Evolutionary conservation across 495 filamentous ascomycete species (phyloP).

Genomic region (Penicillium silybi): DNA sequence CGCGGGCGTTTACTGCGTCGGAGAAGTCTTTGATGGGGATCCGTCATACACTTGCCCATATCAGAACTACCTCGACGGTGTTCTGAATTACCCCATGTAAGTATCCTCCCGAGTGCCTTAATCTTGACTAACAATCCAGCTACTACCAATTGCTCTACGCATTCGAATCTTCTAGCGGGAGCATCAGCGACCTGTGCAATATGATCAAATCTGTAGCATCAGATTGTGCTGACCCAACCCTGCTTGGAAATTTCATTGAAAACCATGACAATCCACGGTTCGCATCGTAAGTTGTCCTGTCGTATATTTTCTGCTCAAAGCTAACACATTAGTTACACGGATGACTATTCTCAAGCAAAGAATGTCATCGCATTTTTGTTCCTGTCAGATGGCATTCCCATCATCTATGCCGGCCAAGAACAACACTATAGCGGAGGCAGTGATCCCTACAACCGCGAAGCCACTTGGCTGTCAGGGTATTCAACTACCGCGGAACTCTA

Average conservation of each 20-base stretch:
- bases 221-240: constrained; percentile 54
- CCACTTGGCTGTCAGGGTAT: constrained; percentile 68
- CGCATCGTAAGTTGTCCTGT: constrained; percentile 35
- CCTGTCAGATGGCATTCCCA: constrained; percentile 64
- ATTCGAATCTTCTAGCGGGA: constrained; percentile 57
- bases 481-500: constrained; percentile 58
- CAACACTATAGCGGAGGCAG: constrained; percentile 62
- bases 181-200: constrained; percentile 54
- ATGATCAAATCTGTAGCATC: constrained; percentile 54
- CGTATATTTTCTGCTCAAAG: not conserved
- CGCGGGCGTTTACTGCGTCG: constrained; percentile 66
- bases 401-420: constrained; percentile 69
- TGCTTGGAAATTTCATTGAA: constrained; percentile 72
- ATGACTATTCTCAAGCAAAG: constrained; percentile 51
- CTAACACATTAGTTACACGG: constrained; percentile 37
- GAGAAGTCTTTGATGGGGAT: constrained; percentile 66
- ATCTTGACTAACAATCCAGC: constrained; percentile 11
- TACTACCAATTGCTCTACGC: constrained; percentile 57
- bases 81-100: constrained; percentile 62
- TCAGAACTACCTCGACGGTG: constrained; percentile 53
- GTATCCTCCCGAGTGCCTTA: not conserved
- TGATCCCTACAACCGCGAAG: constrained; percentile 70
- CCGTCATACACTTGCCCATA: constrained; percentile 61
- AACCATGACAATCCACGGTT: constrained; percentile 77
- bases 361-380: constrained; percentile 71